Conservation (phyloP, 1,284 basidiomycete genomes). For the Lentinus polychrous region DNA sequence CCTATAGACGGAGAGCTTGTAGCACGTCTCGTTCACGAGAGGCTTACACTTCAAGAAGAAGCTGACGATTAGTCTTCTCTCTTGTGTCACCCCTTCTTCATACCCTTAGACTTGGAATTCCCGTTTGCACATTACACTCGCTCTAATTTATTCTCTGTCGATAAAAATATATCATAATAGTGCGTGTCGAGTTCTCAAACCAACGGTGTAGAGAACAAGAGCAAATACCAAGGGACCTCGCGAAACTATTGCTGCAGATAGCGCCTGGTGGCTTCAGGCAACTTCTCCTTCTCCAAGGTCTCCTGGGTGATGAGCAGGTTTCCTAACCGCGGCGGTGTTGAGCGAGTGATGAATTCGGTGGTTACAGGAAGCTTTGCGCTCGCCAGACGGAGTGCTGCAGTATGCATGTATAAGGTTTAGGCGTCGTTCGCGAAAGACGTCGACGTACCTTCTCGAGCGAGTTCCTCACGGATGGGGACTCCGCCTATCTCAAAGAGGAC, state of each 20-base stretch:
- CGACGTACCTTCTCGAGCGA: conserved; percentile 84
- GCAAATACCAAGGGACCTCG: not conserved
- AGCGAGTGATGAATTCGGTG: conserved; percentile 82
- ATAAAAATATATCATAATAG: not conserved
- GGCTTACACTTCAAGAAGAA: conserved; percentile 32
- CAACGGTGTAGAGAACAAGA: not conserved
- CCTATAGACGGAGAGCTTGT: conserved; percentile 42
- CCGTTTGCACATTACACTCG: not conserved
- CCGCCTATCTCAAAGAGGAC: conserved; percentile 96
- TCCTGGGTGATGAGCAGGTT: conserved; percentile 49
- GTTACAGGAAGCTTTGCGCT: conserved; percentile 85
- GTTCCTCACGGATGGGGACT: conserved; percentile 82
- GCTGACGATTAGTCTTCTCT: conserved; percentile 26
- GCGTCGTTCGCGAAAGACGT: conserved; percentile 1
- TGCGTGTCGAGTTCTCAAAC: not conserved
- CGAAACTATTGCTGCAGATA: not conserved
- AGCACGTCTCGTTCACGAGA: conserved; percentile 28
- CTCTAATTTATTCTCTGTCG: not conserved
- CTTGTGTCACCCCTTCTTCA: not conserved
- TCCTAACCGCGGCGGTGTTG: conserved; percentile 77
- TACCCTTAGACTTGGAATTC: not conserved
- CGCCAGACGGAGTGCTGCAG: conserved; percentile 84
- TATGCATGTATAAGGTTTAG: conserved; percentile 1
- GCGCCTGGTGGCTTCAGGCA: not conserved
- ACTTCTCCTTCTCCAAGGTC: not conserved